Conservation (phyloP, 192 early-diverging fungal species). For the Diversispora eburnea region DNA sequence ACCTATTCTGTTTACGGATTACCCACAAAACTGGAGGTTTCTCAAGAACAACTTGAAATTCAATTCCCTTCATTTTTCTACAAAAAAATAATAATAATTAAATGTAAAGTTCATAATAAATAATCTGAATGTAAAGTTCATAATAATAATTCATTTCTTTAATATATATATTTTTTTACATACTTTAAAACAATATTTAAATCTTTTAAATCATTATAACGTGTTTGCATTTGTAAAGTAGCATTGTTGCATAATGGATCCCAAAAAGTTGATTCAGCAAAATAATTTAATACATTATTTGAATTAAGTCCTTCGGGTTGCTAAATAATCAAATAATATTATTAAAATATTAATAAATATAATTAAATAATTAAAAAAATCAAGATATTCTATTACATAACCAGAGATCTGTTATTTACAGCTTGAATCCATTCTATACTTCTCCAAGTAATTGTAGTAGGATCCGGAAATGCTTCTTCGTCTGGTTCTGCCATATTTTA, state of each 20-base stretch:
- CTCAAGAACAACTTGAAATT: constrained; percentile 69
- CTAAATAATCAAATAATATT: background rate
- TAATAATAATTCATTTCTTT: background rate
- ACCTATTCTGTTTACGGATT: constrained; percentile 65
- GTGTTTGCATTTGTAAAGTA: constrained; percentile 76
- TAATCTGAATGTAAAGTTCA: background rate
- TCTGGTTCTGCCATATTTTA: too few relatives aligned
- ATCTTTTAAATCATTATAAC: constrained; percentile 66
- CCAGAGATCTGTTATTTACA: background rate
- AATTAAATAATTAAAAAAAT: background rate
- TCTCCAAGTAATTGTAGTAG: constrained; percentile 19
- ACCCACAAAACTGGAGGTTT: constrained; percentile 64
- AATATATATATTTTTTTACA: constrained; percentile 2
- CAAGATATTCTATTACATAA: background rate
- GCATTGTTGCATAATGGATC: constrained; percentile 76
- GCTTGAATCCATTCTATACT: constrained; percentile 11
- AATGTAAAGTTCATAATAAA: background rate
- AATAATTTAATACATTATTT: constrained; percentile 77
- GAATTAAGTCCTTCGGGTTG: constrained; percentile 60
- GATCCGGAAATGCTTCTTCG: background rate
- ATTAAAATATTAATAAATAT: background rate
- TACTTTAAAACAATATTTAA: constrained; percentile 47
- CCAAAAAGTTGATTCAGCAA: constrained; percentile 80
- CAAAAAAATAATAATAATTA: constrained; percentile 2
- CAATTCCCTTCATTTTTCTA: constrained; percentile 72